phyloP scores from a whole-genome alignment of 257 asterid genomes.

The Galeopsis tetrahit region DNA sequence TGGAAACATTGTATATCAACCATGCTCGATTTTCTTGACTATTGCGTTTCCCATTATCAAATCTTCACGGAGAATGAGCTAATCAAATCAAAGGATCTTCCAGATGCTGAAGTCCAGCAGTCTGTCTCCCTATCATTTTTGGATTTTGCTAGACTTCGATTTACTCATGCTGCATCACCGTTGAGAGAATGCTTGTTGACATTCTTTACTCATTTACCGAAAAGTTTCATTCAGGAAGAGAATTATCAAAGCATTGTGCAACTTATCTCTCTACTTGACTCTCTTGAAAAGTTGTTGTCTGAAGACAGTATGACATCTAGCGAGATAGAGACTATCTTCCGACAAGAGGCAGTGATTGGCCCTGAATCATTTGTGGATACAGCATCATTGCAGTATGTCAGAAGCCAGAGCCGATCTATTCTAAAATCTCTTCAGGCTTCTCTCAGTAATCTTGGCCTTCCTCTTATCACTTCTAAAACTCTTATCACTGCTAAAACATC shows the following conservation, averaged over 20 bases:
- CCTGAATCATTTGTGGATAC: slow-evolving; percentile 23
- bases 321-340: slow-evolving; percentile 41
- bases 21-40: slow-evolving; percentile 47
- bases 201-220: slow-evolving; percentile 52
- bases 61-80: slow-evolving; percentile 41
- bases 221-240: slow-evolving; percentile 36
- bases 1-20: slow-evolving; percentile 47
- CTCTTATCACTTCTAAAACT: background rate
- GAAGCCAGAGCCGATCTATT: slow-evolving; percentile 35
- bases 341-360: background rate
- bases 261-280: slow-evolving; percentile 38
- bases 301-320: slow-evolving; percentile 39
- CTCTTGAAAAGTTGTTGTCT: slow-evolving; percentile 40
- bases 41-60: slow-evolving; percentile 41
- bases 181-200: slow-evolving; percentile 40
- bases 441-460: slow-evolving; percentile 41
- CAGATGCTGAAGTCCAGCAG: slow-evolving; percentile 23
- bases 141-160: slow-evolving; percentile 44
- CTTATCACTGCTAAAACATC: background rate
- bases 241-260: slow-evolving; percentile 35
- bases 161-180: slow-evolving; percentile 28
- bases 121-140: slow-evolving; percentile 37
- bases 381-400: slow-evolving; percentile 27
- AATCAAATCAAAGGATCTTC: slow-evolving; percentile 24
- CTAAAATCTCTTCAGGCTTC: slow-evolving; percentile 43